These are phyloP conservation scores for Malania oleifera DNA, from an alignment of 164 flowering plant genomes.

Conservation along the genomic window DNA sequence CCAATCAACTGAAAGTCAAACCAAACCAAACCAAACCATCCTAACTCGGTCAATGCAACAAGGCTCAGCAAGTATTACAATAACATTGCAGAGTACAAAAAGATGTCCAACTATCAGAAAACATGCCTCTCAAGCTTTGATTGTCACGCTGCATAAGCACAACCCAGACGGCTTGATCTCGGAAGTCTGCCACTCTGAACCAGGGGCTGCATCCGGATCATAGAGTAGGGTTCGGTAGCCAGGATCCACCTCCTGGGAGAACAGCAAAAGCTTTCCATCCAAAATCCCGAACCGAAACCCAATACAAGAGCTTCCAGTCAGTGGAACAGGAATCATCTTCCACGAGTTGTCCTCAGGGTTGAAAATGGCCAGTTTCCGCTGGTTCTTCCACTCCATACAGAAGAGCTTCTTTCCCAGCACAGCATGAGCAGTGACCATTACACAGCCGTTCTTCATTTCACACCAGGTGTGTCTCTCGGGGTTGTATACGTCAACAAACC, in stretches of 20 bases:
- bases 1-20: too few species aligned
- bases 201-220: slow-evolving; percentile 75
- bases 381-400: slow-evolving; percentile 97
- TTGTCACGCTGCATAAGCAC: slow-evolving; percentile 76
- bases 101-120: too few species aligned
- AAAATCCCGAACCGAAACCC: slow-evolving; percentile 77
- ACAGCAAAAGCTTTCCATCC: slow-evolving; percentile 69
- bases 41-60: slow-evolving; percentile 1
- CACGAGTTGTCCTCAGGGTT: slow-evolving; percentile 62
- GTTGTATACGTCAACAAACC: slow-evolving; percentile 70
- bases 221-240: slow-evolving; percentile 46
- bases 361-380: slow-evolving; percentile 63
- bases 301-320: slow-evolving; percentile 70
- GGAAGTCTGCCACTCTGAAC: slow-evolving; percentile 74
- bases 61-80: neutral
- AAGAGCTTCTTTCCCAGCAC: slow-evolving; percentile 70
- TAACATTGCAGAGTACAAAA: too few species aligned
- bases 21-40: neutral
- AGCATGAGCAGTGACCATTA: slow-evolving; percentile 96
- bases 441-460: slow-evolving; percentile 90
- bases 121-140: slow-evolving; percentile 44
- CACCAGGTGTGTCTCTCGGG: slow-evolving; percentile 65
- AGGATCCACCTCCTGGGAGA: slow-evolving; percentile 52
- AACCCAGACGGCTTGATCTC: slow-evolving; percentile 54
- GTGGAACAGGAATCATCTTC: slow-evolving; percentile 74